Conservation (phyloP, 1,284 basidiomycete species). For the Irpex rosettiformis region DNA sequence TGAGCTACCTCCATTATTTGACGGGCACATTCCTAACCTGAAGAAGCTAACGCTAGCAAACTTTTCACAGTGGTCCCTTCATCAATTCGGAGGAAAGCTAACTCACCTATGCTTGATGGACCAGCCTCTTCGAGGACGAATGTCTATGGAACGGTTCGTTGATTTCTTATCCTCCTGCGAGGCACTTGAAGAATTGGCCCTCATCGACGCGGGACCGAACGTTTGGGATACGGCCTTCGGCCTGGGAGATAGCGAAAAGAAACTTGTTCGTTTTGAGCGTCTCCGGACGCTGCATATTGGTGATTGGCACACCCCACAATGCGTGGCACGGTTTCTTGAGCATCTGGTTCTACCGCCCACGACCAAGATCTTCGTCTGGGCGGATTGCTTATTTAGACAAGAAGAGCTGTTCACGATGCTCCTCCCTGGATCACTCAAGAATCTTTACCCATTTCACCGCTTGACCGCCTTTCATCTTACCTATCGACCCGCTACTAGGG, state of each 20-base stretch:
- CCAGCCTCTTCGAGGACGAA: slow-evolving; percentile 13
- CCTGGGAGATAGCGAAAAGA: slow-evolving; percentile 1
- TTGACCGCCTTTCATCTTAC: slow-evolving; percentile 13
- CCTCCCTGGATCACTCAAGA: slow-evolving; percentile 13
- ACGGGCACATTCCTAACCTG: slow-evolving; percentile 15
- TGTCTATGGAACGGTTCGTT: slow-evolving; percentile 19
- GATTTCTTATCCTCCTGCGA: slow-evolving; percentile 19
- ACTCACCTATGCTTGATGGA: slow-evolving; percentile 24
- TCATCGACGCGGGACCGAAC: slow-evolving; percentile 22
- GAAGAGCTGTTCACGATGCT: slow-evolving; percentile 10
- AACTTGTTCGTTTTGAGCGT: slow-evolving; percentile 11
- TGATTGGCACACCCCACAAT: slow-evolving; percentile 10
- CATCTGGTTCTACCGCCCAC: slow-evolving; percentile 12
- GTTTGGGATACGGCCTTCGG: background rate
- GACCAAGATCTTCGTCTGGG: slow-evolving; percentile 17
- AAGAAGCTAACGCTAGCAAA: slow-evolving; percentile 20
- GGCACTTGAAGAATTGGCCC: slow-evolving; percentile 20
- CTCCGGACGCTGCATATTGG: slow-evolving; percentile 19
- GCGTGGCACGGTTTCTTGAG: slow-evolving; percentile 12
- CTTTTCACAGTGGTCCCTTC: slow-evolving; percentile 22
- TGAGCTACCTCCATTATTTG: slow-evolving; percentile 16
- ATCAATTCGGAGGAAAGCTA: slow-evolving; percentile 18
- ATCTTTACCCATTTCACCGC: slow-evolving; percentile 13
- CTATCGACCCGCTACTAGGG: slow-evolving; percentile 7
- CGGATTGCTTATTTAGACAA: slow-evolving; percentile 7